Evolutionary conservation across 169 alveolate genomes (phyloP), one percentile per base, ranked within the genome.

Genomic region (Sarcocystis neurona): DNA sequence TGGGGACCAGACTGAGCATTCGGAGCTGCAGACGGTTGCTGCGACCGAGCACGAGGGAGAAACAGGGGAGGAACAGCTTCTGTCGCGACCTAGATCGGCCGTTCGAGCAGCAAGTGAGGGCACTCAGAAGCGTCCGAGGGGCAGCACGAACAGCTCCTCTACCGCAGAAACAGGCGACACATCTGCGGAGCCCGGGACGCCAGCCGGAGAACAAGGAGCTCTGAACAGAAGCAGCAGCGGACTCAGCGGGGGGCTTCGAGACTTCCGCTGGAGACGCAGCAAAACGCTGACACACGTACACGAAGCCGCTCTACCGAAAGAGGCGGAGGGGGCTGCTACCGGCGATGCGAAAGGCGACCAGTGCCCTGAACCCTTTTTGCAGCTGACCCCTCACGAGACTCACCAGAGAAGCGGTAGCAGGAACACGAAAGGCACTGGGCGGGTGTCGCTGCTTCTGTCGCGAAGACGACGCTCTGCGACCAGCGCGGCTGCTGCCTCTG

Each of bases 161-260:
- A n/a, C n/a, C n/a, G n/a, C n/a, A n/a, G n/a, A n/a, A n/a, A n/a
- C n/a, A n/a, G n/a, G n/a, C n/a, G n/a, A n/a, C n/a, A n/a, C n/a
- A n/a, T n/a, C n/a, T n/a, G n/a, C n/a, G n/a, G n/a, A n/a, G n/a
- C n/a, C n/a, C n/a, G n/a, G n/a, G n/a, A n/a, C n/a, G n/a, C n/a
- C n/a, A n/a, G n/a, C n/a, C n/a, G n/a, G n/a, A n/a, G n/a, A n/a
- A n/a, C n/a, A n/a, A n/a, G n/a, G n/a, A n/a, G n/a, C n/a, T n/a
- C n/a, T n/a, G n/a, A n/a, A n/a, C n/a, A n/a, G n/a, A n/a, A 72
- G 53, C 82, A 72, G 56, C 82, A 18, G 43, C 82, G 82, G 30
- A 6, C 41, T n/a, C 56, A 30, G 34, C 75, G n/a, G n/a, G 46
- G 2, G 82, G 10, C 82, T 39, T 72, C 82, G 18, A 34, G 39